These are phyloP conservation scores for Kluyveromyces starmeri DNA, from an alignment of 805 yeast genomes.

Conservation along the genomic window DNA sequence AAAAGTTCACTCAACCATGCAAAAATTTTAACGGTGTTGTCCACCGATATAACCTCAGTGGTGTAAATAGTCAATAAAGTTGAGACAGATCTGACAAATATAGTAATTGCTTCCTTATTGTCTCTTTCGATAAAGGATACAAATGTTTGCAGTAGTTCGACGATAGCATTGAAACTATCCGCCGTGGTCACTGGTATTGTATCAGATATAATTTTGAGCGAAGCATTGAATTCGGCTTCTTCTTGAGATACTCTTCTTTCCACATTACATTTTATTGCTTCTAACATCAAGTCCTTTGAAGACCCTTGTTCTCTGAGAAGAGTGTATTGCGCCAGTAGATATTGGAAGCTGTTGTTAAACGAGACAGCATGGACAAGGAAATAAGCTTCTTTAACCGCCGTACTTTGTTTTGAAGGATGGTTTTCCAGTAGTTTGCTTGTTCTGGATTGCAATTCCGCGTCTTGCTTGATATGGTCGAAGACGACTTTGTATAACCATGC, in stretches of 20 bases:
- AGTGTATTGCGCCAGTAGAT: conserved; percentile 30
- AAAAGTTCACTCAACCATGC: conserved; percentile 34
- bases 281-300: conserved; percentile 2
- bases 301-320: conserved; percentile 24
- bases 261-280: not conserved
- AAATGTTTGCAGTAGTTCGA: conserved; percentile 18
- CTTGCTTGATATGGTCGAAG: no score
- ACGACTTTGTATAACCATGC: conserved; percentile 1
- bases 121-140: conserved; percentile 14
- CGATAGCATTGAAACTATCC: conserved; percentile 9
- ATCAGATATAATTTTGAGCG: conserved; percentile 10
- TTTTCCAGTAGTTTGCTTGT: no score
- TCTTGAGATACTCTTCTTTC: not conserved
- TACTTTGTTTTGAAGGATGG: no score
- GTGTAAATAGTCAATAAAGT: conserved; percentile 19
- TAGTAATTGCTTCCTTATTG: conserved; percentile 14
- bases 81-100: conserved; percentile 29
- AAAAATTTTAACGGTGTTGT: conserved; percentile 15
- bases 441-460: no score
- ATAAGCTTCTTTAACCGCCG: conserved; percentile 12
- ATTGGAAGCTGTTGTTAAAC: conserved; percentile 16
- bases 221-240: conserved; percentile 13
- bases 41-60: conserved; percentile 4
- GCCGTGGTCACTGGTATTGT: conserved; percentile 9
- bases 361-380: conserved; percentile 23